Base-by-base conservation (phyloP, 2,329 filamentous ascomycete genomes). In the Fusarium floridanum region DNA sequence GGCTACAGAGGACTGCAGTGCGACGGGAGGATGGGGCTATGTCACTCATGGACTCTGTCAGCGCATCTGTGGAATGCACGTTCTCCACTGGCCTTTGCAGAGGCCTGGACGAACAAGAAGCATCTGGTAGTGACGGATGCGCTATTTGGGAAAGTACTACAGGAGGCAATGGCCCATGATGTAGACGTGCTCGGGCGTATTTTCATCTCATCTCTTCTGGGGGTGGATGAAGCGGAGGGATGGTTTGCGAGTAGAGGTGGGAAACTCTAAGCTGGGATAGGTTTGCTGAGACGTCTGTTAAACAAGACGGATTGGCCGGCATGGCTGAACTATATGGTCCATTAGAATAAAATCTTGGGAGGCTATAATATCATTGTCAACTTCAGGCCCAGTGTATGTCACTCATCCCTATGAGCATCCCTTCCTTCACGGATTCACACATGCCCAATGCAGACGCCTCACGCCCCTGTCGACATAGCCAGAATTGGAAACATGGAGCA, bases 121-220 rank as follows among this genome's bases (percentile, higher is more conserved):
- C 81, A 84, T 56, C 81, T 82, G 36, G 79, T 85, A 6, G 79
- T 85, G 4, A 80, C 71, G 6, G 78, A 82, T 39, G 72, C 75
- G 6, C 34, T 71, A 16, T 82, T 83, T 27, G 48, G 66, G 3
- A 64, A 76, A 17, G 76, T 81, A 0, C 66, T 84, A n/a, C 36
- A 67, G 9, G 77, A 81, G 76, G 82, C 86, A 61, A 77, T 79
- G 81, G 82, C 85, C 70, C 79, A 86, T 73, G 80, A 84, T 65
- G 81, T 88, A 69, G 82, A 88, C 77, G 41, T 80, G 67, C 87
- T 87, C 82, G 83, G 85, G 9, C 80, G 68, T 72, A 82, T 84
- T 24, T 75, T 82, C 43, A 76, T 83, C 27, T 78, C 81, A 36
- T 76, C 77, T 16, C 50, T 79, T 55, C 2, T 83, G 59, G 82